A percentile compares a stretch with the other conserved stretches of the same genome.
These are phyloP conservation scores for Onygena corvina DNA, from an alignment of 2,329 filamentous ascomycete genomes.

Conservation along the genomic window DNA sequence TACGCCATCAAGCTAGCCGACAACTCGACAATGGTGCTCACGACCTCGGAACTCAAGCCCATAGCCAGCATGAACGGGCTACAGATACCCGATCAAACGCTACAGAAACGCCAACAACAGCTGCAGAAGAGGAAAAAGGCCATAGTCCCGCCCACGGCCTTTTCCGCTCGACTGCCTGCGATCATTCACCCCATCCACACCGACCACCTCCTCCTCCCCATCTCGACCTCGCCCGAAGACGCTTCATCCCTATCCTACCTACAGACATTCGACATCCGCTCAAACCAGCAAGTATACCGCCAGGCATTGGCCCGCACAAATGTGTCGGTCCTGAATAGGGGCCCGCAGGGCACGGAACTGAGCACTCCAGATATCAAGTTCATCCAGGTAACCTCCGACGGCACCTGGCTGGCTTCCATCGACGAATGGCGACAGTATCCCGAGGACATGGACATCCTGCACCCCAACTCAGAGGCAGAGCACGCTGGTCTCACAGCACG, in stretches of 20 bases:
- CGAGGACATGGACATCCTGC: slow-evolving; percentile 52
- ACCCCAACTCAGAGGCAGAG: slow-evolving; percentile 21
- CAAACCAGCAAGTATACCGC: slow-evolving; percentile 64
- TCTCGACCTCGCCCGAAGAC: slow-evolving; percentile 43
- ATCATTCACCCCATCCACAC: slow-evolving; percentile 50
- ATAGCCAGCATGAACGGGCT: slow-evolving; percentile 74
- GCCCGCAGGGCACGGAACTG: slow-evolving; percentile 58
- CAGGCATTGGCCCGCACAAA: slow-evolving; percentile 85
- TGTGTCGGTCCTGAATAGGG: slow-evolving; percentile 65
- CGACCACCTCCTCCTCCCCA: slow-evolving; percentile 55
- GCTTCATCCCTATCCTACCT: slow-evolving; percentile 45
- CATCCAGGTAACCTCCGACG: slow-evolving; percentile 65
- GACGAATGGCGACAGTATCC: slow-evolving; percentile 77
- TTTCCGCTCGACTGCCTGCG: slow-evolving; percentile 40
- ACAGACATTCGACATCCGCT: slow-evolving; percentile 76
- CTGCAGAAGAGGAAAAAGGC: slow-evolving; percentile 18
- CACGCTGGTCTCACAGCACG: slow-evolving; percentile 25
- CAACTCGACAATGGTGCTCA: slow-evolving; percentile 82
- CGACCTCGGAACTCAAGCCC: slow-evolving; percentile 77
- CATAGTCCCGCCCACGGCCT: slow-evolving; percentile 44
- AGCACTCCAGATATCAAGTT: slow-evolving; percentile 66
- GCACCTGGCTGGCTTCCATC: slow-evolving; percentile 78
- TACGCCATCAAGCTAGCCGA: slow-evolving; percentile 81
- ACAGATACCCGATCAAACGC: slow-evolving; percentile 39
- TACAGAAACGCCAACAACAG: background rate